These are phyloP conservation scores for Phytopythium helicoides DNA, from an alignment of 352 stramenopile species.

Conservation along the genomic window DNA sequence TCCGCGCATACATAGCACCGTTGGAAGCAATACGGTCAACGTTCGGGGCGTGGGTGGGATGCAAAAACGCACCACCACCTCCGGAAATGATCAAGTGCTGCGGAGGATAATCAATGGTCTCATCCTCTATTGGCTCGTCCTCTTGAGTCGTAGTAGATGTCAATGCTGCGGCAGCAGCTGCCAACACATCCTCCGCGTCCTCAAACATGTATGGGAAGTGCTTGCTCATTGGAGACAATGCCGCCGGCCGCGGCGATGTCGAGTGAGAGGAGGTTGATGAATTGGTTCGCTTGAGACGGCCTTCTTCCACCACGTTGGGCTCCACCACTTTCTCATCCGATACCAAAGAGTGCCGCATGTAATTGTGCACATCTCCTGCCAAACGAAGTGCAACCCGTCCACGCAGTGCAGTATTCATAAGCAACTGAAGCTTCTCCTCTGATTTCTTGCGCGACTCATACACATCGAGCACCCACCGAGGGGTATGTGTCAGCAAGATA, in stretches of 20 bases:
- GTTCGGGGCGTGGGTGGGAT: conserved; percentile 83
- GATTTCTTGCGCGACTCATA: conserved; percentile 76
- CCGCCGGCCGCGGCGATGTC: conserved; percentile 1
- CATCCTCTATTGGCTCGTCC: too few relatives aligned
- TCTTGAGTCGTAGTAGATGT: not conserved
- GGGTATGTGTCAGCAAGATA: conserved; percentile 92
- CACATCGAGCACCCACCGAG: conserved; percentile 89
- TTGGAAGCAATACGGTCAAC: conserved; percentile 59
- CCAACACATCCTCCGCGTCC: not conserved
- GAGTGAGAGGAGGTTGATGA: not conserved
- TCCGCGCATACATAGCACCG: conserved; percentile 68
- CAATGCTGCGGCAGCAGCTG: conserved; percentile 1
- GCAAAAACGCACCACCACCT: conserved; percentile 87
- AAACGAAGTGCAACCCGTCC: conserved; percentile 74
- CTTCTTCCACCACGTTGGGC: not conserved
- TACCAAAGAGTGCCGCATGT: conserved; percentile 85
- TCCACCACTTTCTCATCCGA: not conserved
- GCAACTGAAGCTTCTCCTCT: conserved; percentile 74
- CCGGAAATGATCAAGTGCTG: conserved; percentile 88
- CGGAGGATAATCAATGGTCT: conserved; percentile 5
- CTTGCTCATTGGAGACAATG: conserved; percentile 49
- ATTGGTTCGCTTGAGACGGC: not conserved
- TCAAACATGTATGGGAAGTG: conserved; percentile 78
- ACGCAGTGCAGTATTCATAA: conserved; percentile 75
- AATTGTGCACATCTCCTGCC: conserved; percentile 94